These are phyloP conservation scores for Filobasidium wieringae DNA, from an alignment of 768 basidiomycete species.

Conservation along the genomic window DNA sequence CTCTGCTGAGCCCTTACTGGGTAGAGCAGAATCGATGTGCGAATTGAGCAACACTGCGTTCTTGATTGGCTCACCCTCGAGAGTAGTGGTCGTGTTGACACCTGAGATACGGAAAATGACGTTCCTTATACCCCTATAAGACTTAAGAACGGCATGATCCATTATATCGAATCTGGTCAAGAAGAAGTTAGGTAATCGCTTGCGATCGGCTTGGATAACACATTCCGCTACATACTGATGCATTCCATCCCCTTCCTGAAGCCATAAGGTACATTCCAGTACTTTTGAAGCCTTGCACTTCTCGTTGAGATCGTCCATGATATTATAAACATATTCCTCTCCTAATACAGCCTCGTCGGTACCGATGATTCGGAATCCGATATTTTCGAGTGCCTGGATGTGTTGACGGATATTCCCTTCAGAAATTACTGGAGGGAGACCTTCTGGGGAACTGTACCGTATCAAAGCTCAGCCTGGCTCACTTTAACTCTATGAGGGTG, in stretches of 20 bases:
- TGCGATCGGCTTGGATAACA: slow-evolving; percentile 11
- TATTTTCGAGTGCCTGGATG: slow-evolving; percentile 50
- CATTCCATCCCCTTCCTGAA: slow-evolving; percentile 74
- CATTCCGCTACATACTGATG: slow-evolving; percentile 54
- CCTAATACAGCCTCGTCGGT: slow-evolving; percentile 75
- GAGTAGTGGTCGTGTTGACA: slow-evolving; percentile 43
- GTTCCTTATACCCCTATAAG: slow-evolving; percentile 76
- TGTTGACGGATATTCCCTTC: slow-evolving; percentile 25
- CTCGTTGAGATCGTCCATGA: slow-evolving; percentile 51
- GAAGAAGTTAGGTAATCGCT: not conserved
- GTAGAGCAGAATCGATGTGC: slow-evolving; percentile 80
- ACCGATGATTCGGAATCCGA: slow-evolving; percentile 84
- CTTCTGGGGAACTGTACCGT: not conserved
- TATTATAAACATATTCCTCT: slow-evolving; percentile 66
- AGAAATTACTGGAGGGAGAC: slow-evolving; percentile 11
- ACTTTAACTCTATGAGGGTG: not conserved
- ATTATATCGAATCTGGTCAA: slow-evolving; percentile 76
- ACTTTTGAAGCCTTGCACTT: slow-evolving; percentile 56
- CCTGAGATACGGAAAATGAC: slow-evolving; percentile 70
- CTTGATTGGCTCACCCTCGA: slow-evolving; percentile 52
- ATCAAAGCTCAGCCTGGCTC: not conserved
- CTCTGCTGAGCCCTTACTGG: slow-evolving; percentile 52
- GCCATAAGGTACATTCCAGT: slow-evolving; percentile 83
- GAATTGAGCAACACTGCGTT: slow-evolving; percentile 78
- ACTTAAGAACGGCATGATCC: slow-evolving; percentile 64